phyloP scores from a whole-genome alignment of 805 yeast species.

The Candida rishiriensis region DNA sequence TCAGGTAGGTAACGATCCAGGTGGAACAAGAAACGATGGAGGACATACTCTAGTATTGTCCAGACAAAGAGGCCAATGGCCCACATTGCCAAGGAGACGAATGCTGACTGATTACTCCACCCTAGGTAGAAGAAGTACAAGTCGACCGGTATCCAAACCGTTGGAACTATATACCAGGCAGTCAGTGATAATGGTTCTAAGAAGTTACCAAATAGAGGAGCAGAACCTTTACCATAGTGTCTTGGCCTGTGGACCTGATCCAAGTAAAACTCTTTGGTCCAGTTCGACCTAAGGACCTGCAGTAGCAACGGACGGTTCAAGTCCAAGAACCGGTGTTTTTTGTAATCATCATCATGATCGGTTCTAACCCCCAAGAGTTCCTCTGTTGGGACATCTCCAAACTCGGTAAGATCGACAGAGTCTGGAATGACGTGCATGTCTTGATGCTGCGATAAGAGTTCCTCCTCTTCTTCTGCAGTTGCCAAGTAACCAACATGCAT shows the following conservation, averaged over 20 bases:
- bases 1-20: constrained; percentile 84
- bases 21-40: constrained; percentile 93
- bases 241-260: constrained; percentile 98
- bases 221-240: constrained; percentile 96
- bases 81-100: constrained; percentile 56
- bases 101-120: constrained; percentile 40
- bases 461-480: constrained; percentile 69
- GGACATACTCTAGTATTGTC: constrained; percentile 83
- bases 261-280: constrained; percentile 83
- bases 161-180: constrained; percentile 92
- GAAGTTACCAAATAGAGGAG: constrained; percentile 92
- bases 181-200: constrained; percentile 88
- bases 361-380: constrained; percentile 74
- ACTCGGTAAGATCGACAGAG: constrained; percentile 45
- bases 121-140: constrained; percentile 59
- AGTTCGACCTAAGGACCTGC: constrained; percentile 74
- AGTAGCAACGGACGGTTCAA: constrained; percentile 72
- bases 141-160: constrained; percentile 82
- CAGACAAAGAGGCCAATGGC: constrained; percentile 81
- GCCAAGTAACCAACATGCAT: constrained; percentile 83
- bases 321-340: constrained; percentile 82
- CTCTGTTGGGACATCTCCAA: constrained; percentile 67
- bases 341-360: constrained; percentile 65
- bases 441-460: constrained; percentile 53
- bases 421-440: constrained; percentile 40